Conservation (phyloP, 768 basidiomycete genomes). For the Boletus fagicola region DNA sequence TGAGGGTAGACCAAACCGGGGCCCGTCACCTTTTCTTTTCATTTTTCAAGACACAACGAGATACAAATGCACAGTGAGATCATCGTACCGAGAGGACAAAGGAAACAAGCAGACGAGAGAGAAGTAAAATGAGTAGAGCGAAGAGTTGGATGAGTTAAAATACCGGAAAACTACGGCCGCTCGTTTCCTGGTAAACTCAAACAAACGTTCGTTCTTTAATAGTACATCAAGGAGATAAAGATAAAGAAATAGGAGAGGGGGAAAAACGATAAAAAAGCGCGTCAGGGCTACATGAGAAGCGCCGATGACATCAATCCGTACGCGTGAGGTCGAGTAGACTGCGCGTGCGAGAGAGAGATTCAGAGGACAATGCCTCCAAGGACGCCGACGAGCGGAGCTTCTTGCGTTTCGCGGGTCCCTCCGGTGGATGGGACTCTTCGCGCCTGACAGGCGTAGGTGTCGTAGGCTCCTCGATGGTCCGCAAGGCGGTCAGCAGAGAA, state of each 20-base stretch:
- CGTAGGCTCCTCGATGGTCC: background rate
- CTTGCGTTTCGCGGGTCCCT: slow-evolving; percentile 14
- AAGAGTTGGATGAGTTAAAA: background rate
- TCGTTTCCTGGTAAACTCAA: slow-evolving; percentile 2
- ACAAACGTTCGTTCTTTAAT: background rate
- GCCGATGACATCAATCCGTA: background rate
- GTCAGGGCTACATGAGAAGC: background rate
- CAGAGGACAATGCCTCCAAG: background rate
- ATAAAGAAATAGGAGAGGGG: background rate
- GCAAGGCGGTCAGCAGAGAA: background rate
- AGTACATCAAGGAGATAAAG: background rate
- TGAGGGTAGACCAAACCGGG: background rate
- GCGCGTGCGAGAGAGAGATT: slow-evolving; percentile 1
- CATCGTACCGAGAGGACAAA: background rate
- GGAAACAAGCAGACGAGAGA: background rate
- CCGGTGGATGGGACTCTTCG: background rate
- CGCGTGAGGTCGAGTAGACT: slow-evolving; percentile 3
- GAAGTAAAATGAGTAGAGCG: background rate
- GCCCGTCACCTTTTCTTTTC: background rate
- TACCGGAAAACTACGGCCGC: slow-evolving; percentile 2
- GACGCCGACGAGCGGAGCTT: slow-evolving; percentile 6
- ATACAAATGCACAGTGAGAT: background rate
- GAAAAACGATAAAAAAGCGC: background rate
- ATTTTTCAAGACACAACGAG: slow-evolving; percentile 5
- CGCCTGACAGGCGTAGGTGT: slow-evolving; percentile 3